Conservation (phyloP, 257 asterid genomes). For the Ligustrum vulgare region DNA sequence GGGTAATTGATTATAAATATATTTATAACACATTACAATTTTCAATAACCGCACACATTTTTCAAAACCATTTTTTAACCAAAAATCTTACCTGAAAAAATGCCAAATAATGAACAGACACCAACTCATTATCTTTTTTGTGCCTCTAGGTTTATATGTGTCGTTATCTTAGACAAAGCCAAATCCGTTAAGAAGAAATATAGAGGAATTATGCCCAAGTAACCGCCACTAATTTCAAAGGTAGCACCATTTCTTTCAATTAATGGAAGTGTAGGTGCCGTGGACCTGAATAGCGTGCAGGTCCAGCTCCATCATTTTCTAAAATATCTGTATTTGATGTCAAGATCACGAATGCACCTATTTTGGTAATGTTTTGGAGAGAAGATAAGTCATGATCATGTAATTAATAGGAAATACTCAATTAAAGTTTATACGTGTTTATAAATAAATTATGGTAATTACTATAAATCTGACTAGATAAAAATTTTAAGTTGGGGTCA, state of each 20-base stretch:
- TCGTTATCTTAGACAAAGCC: neutral
- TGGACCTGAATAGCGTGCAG: neutral
- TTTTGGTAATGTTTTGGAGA: conserved; percentile 36
- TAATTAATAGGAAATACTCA: too few relatives aligned
- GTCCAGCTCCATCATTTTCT: conserved; percentile 7
- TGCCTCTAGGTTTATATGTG: conserved; percentile 11
- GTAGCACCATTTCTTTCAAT: conserved; percentile 31
- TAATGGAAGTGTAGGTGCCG: neutral
- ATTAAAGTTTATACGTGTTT: too few relatives aligned
- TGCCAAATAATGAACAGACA: too few relatives aligned
- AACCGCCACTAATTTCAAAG: conserved; percentile 72
- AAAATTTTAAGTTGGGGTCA: too few relatives aligned
- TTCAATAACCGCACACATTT: too few relatives aligned
- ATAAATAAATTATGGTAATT: too few relatives aligned
- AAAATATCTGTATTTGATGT: neutral
- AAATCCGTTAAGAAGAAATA: conserved; percentile 79
- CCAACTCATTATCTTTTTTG: conserved; percentile 8
- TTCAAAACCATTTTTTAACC: too few relatives aligned
- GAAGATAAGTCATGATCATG: too few relatives aligned
- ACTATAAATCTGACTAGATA: too few relatives aligned
- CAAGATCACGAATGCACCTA: conserved; percentile 99
- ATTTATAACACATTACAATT: too few relatives aligned
- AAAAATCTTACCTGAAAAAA: too few relatives aligned
- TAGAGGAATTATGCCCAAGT: conserved; percentile 53
- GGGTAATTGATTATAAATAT: too few relatives aligned